phyloP scores from a whole-genome alignment of 2,329 filamentous ascomycete species.

The Aspergillus brasiliensis region DNA sequence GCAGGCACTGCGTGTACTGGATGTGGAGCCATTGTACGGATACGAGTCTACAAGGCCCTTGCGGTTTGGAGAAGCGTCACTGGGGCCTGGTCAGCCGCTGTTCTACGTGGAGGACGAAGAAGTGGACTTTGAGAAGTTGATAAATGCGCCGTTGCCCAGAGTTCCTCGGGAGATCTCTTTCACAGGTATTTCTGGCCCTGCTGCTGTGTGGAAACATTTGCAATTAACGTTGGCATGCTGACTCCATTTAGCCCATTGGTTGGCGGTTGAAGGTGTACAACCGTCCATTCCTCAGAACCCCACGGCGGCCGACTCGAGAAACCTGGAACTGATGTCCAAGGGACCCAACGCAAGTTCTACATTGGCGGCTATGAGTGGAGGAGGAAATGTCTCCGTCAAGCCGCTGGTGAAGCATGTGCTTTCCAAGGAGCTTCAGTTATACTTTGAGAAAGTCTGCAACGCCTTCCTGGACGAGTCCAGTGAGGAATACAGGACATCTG shows the following conservation, averaged over 20 bases:
- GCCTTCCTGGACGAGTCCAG: constrained; percentile 86
- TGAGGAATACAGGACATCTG: constrained; percentile 83
- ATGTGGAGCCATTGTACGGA: constrained; percentile 93
- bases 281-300: constrained; percentile 96
- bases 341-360: constrained; percentile 85
- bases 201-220: background rate
- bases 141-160: constrained; percentile 93
- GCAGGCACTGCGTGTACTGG: constrained; percentile 79
- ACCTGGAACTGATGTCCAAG: constrained; percentile 85
- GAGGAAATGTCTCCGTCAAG: constrained; percentile 80
- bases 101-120: constrained; percentile 99
- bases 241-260: constrained; percentile 77
- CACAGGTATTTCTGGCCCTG: constrained; percentile 63
- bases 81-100: constrained; percentile 89
- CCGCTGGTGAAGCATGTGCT: constrained; percentile 94
- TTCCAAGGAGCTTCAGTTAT: constrained; percentile 92
- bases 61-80: constrained; percentile 87
- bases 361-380: constrained; percentile 78
- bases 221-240: background rate
- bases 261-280: constrained; percentile 95
- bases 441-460: constrained; percentile 92
- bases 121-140: constrained; percentile 97
- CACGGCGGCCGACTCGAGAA: constrained; percentile 77
- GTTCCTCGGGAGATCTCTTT: constrained; percentile 91
- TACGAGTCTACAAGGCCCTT: constrained; percentile 91